Conservation (phyloP, 768 basidiomycete genomes). For the Epithele typhae region DNA sequence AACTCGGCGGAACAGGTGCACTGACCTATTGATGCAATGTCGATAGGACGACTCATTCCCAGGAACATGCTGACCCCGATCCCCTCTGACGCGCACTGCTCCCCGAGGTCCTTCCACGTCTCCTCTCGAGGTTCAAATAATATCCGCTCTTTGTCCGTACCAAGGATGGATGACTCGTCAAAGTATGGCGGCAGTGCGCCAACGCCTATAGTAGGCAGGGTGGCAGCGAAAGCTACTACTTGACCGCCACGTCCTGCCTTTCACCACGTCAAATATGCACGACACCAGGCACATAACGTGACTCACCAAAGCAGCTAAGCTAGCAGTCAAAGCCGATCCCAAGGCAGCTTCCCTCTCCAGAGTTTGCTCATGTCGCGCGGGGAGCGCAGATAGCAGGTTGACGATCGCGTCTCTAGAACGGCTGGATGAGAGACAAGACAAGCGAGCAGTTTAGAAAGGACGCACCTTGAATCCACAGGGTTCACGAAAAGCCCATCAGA, state of each 20-base stretch:
- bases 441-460: conserved; percentile 4
- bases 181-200: conserved; percentile 59
- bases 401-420: conserved; percentile 53
- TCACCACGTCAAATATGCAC: conserved; percentile 14
- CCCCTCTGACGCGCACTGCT: conserved; percentile 86
- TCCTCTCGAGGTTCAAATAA: conserved; percentile 78
- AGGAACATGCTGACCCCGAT: conserved; percentile 89
- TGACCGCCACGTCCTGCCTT: conserved; percentile 74
- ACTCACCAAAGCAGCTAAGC: conserved; percentile 51
- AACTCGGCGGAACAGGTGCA: neutral
- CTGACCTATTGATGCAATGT: conserved; percentile 82
- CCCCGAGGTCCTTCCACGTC: conserved; percentile 78
- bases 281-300: neutral
- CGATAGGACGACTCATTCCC: conserved; percentile 73
- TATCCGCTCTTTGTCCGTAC: conserved; percentile 81
- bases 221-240: conserved; percentile 64
- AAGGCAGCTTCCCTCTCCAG: conserved; percentile 56
- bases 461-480: conserved; percentile 65
- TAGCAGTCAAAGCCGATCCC: conserved; percentile 71
- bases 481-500: conserved; percentile 71
- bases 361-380: conserved; percentile 52
- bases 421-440: neutral
- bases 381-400: conserved; percentile 59
- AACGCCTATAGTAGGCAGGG: conserved; percentile 64
- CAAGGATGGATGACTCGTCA: conserved; percentile 65